Evolutionary conservation across 1,284 basidiomycete genomes (phyloP), one percentile per base, ranked within the genome.

Genomic region (Ustilago crameri): DNA sequence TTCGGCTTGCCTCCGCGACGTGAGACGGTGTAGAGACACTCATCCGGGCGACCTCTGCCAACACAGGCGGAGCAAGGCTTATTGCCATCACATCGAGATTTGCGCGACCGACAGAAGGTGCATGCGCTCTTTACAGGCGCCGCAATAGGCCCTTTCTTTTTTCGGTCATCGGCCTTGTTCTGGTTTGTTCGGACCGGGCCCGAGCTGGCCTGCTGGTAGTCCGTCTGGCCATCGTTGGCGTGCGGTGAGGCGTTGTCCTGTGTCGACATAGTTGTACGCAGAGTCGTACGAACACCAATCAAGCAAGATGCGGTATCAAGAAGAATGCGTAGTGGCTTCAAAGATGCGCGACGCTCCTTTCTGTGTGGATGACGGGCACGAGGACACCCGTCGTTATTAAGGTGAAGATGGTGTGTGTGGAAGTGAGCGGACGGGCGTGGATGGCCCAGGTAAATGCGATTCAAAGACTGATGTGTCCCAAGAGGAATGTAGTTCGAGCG

Each of bases 1-100:
- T 80, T 80, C n/a, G 76, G 78, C 58, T 79, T 78, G 34, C 76
- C 78, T 22, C 78, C 78, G 26, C 78, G 72, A 40, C 78, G 57
- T 9, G 76, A 78, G 32, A 79, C 58, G 2, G 78, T 80, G 70
- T 74, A 80, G 38, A 75, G 59, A 51, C 78, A 80, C 32, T 80
- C 78, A 42, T 78, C 74, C 1, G 57, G 55, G 34, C 68, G 70
- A 0, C 68, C 74, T 26, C 78, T 54, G 27, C 56, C 71, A 5
- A 76, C 61, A 41, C 78, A 80, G 20, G 77, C 69, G 22, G 69
- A 69, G 47, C 78, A 80, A 0, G 78, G 78, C 41, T 77, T 75
- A 54, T 74, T 77, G 41, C 78, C 78, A 23, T 80, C 78, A 44
- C 78, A 80, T 52, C 76, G 59, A 42, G 78, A 80, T 52, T 80